Evolutionary conservation across 2,329 filamentous ascomycete species (phyloP).

Genomic region (Endothia cerciana): DNA sequence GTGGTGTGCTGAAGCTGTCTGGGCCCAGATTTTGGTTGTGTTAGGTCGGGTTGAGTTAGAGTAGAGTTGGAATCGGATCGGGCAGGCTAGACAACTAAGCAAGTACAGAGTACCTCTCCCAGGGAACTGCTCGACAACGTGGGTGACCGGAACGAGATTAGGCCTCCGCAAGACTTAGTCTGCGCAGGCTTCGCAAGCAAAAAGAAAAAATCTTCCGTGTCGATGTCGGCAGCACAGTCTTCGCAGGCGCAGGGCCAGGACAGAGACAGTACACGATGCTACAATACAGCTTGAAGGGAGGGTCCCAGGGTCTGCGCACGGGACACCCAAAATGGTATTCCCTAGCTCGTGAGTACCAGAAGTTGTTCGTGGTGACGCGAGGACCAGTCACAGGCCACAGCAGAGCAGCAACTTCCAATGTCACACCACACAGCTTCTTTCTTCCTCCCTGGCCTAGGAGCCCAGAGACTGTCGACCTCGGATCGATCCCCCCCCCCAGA

Average conservation of each 20-base stretch:
- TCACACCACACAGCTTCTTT: neutral
- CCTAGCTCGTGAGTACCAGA: neutral
- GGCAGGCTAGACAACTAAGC: neutral
- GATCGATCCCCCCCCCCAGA: too few relatives aligned
- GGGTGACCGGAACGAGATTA: neutral
- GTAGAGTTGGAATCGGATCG: neutral
- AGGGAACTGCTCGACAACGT: neutral
- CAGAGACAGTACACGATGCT: conserved; percentile 9
- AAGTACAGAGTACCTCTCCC: conserved; percentile 1
- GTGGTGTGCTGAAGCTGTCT: neutral
- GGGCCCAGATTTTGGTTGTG: too few relatives aligned
- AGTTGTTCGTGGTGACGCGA: neutral
- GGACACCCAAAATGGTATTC: conserved; percentile 18
- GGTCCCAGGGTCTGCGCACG: conserved; percentile 6
- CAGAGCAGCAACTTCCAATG: neutral
- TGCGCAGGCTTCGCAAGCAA: neutral
- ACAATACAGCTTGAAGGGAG: neutral
- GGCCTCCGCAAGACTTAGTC: neutral
- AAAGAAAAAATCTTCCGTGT: neutral
- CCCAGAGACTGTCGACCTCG: too few relatives aligned
- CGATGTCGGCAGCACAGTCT: neutral
- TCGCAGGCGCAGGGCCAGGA: neutral
- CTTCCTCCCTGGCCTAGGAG: too few relatives aligned
- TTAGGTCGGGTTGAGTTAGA: neutral
- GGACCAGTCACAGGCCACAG: conserved; percentile 16